Base-by-base conservation (phyloP, 306 rosid genomes). In the Gynostemma pentaphyllum region DNA sequence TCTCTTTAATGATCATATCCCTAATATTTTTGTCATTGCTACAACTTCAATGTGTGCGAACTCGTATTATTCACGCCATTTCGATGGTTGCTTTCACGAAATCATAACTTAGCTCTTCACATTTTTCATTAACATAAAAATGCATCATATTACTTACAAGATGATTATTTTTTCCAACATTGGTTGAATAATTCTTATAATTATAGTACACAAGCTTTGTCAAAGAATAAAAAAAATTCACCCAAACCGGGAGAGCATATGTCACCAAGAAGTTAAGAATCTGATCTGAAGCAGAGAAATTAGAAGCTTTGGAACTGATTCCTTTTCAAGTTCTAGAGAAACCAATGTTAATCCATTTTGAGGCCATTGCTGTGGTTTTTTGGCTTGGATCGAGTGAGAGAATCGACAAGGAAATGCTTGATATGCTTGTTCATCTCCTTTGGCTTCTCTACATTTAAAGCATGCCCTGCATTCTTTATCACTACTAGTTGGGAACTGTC, bases 391-490 rank as follows among this genome's bases (percentile, higher is more conserved):
- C 73, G 62, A 65, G 79, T 60, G 27, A 46, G 34, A 24, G 83
- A 61, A 62, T 76, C 81, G 15, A 80, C 26, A 40, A 91, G 94
- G 74, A 82, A 86, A 24, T 88, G 69, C 72, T 80, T 82, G 18
- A 88, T 62, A 70, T 62, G 74, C 71, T 74, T 84, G 70, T 18
- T 48, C 74, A 88, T 66, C 72, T 86, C 87, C 64, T 81, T 88
- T 6, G 90, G 86, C 73, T 84, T 88, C 85, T 92, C 96, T 42
- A 70, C 13, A 48, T 86, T 88, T 22, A 92, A 44, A 7, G 99
- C 96, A 81, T 86, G 95, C 49, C 99, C 96, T 51, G 90, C 94
- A 52, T 86, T 78, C 75, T 92, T 83, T 70, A 92, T 54, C 44
- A 83, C 76, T 19, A 71, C 90, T 63, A 86, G 80, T 62, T 84